Base-by-base conservation (phyloP, 202 grass and related monocot species). In the Setaria viridis region DNA sequence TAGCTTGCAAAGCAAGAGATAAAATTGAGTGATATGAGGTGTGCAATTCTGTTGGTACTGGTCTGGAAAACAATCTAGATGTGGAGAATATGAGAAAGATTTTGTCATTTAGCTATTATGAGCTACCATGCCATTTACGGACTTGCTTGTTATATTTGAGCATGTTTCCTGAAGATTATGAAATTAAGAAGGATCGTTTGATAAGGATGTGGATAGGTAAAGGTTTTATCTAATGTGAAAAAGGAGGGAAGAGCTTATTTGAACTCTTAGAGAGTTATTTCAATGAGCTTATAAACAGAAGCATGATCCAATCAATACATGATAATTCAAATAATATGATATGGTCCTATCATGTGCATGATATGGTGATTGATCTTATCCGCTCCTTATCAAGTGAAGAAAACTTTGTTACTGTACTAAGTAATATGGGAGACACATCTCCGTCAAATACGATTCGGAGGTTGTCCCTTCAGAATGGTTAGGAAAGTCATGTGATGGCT, bases 351-450 rank as follows among this genome's bases (percentile, higher is more conserved):
- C 1, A 21, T 0, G 6, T 72, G 15, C 70, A 72, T 50, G 70
- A 73, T 14, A 73, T 73, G 70, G 70, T 73, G 46, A 25, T 73
- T 0, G 47, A 73, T 33, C 70, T 73, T 51, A 33, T 73, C 0
- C 4, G 47, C 4, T 72, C 12, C 10, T 15, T 72, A 2, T 73
- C 45, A 32, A 17, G 21, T 4, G 70, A 51, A 33, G 70, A 73
- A 73, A 73, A 73, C 6, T 73, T 73, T 33, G 45, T 51, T 10
- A 51, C 46, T 17, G 4, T 73, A 73, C 1, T 17, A 4, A 32
- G 17, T 73, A 13, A 3, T 51, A 32, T 73, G 46, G 45, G 17
- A 34, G 0, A 33, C 7, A 4, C 12, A 32, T 73, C 45, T 49
- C 2, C 13, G 2, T 2, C 45, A 33, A 6, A 10, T 9, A 17